Evolutionary conservation across 2,329 filamentous ascomycete species (phyloP), one percentile per base, ranked within the genome.

Genomic region (Raffaelea arxii): DNA sequence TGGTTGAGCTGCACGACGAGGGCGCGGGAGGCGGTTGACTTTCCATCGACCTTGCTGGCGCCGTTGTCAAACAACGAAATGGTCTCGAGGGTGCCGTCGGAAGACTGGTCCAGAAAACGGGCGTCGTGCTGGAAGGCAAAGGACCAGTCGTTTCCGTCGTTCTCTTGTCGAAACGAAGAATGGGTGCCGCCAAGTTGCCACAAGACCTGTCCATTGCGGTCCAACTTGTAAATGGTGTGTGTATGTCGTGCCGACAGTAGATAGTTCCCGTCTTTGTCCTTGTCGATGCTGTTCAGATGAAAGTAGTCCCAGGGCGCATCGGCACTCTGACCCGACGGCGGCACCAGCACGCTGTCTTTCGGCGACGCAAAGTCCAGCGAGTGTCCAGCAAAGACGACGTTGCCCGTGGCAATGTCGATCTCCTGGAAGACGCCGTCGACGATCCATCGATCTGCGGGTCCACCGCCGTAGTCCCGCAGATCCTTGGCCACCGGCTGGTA

Each of bases 271-370:
- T 64, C 52, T 0, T 57, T 53, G 45, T 70, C 67, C 54, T 77
- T 75, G 53, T 76, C 69, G 22, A 78, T 60, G 27, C 71, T 72
- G 59, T 78, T 75, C 57, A 78, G 68, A 55, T 77, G 73, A 56
- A 76, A 77, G 50, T 68, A 76, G 56, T 78, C 74, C 60, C 72
- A 78, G 1, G 65, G 62, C 24, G 57, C 56, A 2, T 55, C 52
- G 36, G 54, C 54, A 18, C 32, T 36, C 7, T 12, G 16, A 6
- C 32, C 32, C 6, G 16, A 9, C n/a, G n/a, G n/a, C n/a, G n/a
- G n/a, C n/a, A n/a, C n/a, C n/a, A n/a, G n/a, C n/a, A n/a, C n/a
- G n/a, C n/a, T n/a, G n/a, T n/a, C n/a, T n/a, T n/a, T n/a, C n/a
- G n/a, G n/a, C n/a, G n/a, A n/a, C n/a, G n/a, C n/a, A n/a, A n/a